Conservation (phyloP, 2,329 filamentous ascomycete genomes). For the Fusarium illudens region DNA sequence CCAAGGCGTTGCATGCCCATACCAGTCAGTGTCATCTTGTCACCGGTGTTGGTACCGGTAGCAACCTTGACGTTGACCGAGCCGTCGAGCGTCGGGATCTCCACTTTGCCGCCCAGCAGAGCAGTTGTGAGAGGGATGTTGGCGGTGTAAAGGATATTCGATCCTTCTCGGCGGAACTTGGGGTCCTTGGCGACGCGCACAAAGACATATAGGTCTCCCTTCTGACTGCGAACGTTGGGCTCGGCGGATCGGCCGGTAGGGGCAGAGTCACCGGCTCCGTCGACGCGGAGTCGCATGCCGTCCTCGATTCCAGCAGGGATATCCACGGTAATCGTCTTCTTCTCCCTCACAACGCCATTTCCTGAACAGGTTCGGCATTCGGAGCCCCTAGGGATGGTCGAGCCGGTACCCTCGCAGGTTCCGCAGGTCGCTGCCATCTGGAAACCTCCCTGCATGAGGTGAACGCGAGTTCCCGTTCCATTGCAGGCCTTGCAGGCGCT, state of each 20-base stretch:
- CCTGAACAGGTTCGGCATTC: slow-evolving; percentile 85
- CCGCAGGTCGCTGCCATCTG: slow-evolving; percentile 93
- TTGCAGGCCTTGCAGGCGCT: slow-evolving; percentile 81
- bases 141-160: slow-evolving; percentile 92
- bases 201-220: slow-evolving; percentile 90
- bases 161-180: slow-evolving; percentile 86
- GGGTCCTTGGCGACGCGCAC: slow-evolving; percentile 89
- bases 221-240: slow-evolving; percentile 69
- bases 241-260: slow-evolving; percentile 75
- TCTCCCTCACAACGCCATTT: slow-evolving; percentile 83
- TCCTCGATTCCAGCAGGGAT: slow-evolving; percentile 97
- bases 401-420: slow-evolving; percentile 80
- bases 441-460: slow-evolving; percentile 91
- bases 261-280: slow-evolving; percentile 87
- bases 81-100: slow-evolving; percentile 88
- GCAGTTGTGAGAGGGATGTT: slow-evolving; percentile 92
- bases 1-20: slow-evolving; percentile 93
- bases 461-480: slow-evolving; percentile 85
- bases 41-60: slow-evolving; percentile 91
- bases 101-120: slow-evolving; percentile 87
- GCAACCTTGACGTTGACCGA: slow-evolving; percentile 90
- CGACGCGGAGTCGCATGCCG: slow-evolving; percentile 88
- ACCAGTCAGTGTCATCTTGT: slow-evolving; percentile 86
- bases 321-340: slow-evolving; percentile 85
- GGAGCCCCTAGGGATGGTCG: slow-evolving; percentile 77